phyloP scores from a whole-genome alignment of 2,329 filamentous ascomycete species.

The Botrytis cinerea region DNA sequence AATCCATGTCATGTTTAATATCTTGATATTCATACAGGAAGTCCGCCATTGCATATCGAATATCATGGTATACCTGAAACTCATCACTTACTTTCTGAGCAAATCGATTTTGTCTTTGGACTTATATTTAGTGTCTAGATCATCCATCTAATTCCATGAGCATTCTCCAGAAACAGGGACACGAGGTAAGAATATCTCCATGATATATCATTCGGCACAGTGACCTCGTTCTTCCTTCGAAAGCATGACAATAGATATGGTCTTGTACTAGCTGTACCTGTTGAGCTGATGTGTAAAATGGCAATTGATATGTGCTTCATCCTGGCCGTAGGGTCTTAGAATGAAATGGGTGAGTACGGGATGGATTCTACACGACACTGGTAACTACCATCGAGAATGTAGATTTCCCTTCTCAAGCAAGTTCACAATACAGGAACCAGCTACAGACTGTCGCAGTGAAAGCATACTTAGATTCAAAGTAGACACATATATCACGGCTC shows the following conservation, averaged over 20 bases:
- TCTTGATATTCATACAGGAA: too few relatives aligned
- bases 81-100: background rate
- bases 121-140: background rate
- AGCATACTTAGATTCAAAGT: background rate
- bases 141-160: background rate
- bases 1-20: background rate
- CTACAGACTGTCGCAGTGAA: background rate
- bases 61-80: background rate
- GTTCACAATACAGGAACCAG: too few relatives aligned
- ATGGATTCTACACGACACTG: background rate
- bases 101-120: background rate
- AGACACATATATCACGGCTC: background rate
- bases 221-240: background rate
- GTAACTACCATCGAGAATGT: background rate
- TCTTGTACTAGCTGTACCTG: background rate
- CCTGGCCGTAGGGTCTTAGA: background rate
- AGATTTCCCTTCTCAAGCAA: too few relatives aligned
- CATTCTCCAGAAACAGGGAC: background rate
- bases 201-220: background rate
- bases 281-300: background rate
- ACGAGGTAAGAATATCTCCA: background rate
- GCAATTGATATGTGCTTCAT: background rate
- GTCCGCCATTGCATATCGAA: background rate
- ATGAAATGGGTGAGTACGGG: background rate
- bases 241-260: background rate